Evolutionary conservation across 805 yeast species (phyloP), one percentile per base, ranked within the genome.

Genomic region (Candida orba): DNA sequence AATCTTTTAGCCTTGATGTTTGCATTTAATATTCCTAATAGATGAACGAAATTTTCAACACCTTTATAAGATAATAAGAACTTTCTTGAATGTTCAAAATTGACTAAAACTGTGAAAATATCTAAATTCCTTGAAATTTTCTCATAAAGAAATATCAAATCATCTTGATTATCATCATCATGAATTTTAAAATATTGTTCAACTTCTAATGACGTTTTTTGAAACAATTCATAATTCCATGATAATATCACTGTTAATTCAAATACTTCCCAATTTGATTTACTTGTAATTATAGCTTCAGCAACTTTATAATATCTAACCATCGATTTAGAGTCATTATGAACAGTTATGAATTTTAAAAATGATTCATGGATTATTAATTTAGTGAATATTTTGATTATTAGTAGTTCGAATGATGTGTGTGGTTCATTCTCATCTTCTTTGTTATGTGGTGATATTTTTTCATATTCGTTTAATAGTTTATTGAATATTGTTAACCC

Each of bases 241-340:
- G 66, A 55, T 56, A 69, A 55, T 1, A 69, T 59, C 14, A 58
- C 64, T 0, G 68, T 67, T 4, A 68, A 48, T 31, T 68, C 62
- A 43, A 58, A 62, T 20, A 62, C 62, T 40, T 64, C 61, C 71
- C 71, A 68, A 10, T 48, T 50, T 15, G 59, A 58, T 34, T 51
- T 58, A 44, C 72, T 67, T 2, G 72, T 67, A 5, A 62, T 57
- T 3, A 65, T 52, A 1, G 64, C 45, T 39, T 65, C 64, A 4
- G 66, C 46, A 8, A 62, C 52, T 35, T 52, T 56, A 22, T 66
- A 39, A 20, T 55, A 50, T 23, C 57, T 40, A 2, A 52, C 46
- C 27, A 48, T 44, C n/a, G 52, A 47, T 0, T 37, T 34, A 12
- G 40, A 41, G 5, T 44, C 46, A 36, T 53, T 51, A 20, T 56